Percentiles rank a stretch among this genome's conserved stretches.
Conservation (phyloP, 192 early-diverging fungal genomes). For the Diversispora eburnea region DNA sequence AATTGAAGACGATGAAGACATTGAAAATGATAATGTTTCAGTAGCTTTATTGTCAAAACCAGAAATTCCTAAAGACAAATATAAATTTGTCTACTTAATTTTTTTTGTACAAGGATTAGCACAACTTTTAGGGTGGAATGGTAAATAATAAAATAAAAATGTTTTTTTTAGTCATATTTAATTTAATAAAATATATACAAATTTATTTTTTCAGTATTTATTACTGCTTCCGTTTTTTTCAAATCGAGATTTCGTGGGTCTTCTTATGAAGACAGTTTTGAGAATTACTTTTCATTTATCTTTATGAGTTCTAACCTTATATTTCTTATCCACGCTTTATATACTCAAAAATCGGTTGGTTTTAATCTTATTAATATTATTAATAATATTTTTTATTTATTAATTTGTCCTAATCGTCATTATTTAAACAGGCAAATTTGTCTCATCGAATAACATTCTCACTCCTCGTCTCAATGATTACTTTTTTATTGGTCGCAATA, state of each 20-base stretch:
- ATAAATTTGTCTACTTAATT: constrained; percentile 53
- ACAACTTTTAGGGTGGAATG: constrained; percentile 78
- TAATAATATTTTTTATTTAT: not conserved
- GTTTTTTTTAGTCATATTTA: not conserved
- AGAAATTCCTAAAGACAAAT: constrained; percentile 42
- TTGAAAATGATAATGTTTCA: too few species aligned
- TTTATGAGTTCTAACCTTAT: constrained; percentile 62
- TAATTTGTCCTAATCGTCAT: too few species aligned
- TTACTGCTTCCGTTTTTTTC: constrained; percentile 76
- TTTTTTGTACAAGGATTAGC: constrained; percentile 74
- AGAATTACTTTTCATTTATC: constrained; percentile 70
- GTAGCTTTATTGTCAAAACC: not conserved
- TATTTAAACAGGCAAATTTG: constrained; percentile 31
- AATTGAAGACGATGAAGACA: too few species aligned
- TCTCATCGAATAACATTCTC: constrained; percentile 41
- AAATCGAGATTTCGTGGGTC: constrained; percentile 57
- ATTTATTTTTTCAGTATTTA: constrained; percentile 51
- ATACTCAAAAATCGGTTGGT: constrained; percentile 48
- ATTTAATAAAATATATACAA: not conserved
- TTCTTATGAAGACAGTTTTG: constrained; percentile 59
- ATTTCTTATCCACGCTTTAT: constrained; percentile 48
- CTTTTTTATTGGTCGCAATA: constrained; percentile 49
- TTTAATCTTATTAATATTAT: not conserved
- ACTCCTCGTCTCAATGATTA: constrained; percentile 51
- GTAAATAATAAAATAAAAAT: constrained; percentile 31